A percentile compares a stretch with the other conserved stretches of the same genome.
Conservation (phyloP, 495 filamentous ascomycete genomes). For the Massariosphaeria phaeospora region DNA sequence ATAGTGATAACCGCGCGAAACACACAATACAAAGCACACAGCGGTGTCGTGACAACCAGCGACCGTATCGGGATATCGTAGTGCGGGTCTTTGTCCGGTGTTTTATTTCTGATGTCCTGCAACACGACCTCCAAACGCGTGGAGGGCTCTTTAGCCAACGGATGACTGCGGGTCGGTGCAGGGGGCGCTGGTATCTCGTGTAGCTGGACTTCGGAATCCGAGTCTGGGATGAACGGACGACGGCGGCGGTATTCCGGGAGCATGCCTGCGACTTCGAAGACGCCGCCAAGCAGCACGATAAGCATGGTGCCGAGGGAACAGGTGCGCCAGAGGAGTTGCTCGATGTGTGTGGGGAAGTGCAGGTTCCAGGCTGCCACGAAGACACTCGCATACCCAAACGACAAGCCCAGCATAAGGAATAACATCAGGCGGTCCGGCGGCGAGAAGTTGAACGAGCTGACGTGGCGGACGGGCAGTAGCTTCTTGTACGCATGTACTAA, state of each 20-base stretch:
- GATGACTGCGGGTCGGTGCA: neutral
- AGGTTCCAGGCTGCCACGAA: conserved; percentile 29
- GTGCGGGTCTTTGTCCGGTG: neutral
- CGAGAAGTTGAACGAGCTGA: conserved; percentile 2
- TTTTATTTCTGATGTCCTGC: neutral
- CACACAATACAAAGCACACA: conserved; percentile 11
- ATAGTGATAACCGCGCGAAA: conserved; percentile 11
- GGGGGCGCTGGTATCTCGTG: no score
- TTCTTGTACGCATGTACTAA: neutral
- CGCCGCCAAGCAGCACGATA: neutral
- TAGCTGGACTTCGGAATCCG: neutral
- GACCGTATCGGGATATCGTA: conserved; percentile 4
- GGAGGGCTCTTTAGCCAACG: no score
- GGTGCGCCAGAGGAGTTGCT: conserved; percentile 21
- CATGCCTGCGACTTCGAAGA: neutral
- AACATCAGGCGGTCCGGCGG: neutral
- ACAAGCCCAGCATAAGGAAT: neutral
- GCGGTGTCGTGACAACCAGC: conserved; percentile 5
- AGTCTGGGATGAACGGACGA: neutral
- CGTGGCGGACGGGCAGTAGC: neutral
- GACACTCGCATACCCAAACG: conserved; percentile 2
- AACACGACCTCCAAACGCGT: neutral
- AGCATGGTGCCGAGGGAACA: neutral
- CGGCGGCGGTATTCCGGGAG: neutral
- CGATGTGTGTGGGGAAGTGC: conserved; percentile 12